These are phyloP conservation scores for Brasenia schreberi DNA, from an alignment of 164 flowering plant genomes.

Conservation along the genomic window DNA sequence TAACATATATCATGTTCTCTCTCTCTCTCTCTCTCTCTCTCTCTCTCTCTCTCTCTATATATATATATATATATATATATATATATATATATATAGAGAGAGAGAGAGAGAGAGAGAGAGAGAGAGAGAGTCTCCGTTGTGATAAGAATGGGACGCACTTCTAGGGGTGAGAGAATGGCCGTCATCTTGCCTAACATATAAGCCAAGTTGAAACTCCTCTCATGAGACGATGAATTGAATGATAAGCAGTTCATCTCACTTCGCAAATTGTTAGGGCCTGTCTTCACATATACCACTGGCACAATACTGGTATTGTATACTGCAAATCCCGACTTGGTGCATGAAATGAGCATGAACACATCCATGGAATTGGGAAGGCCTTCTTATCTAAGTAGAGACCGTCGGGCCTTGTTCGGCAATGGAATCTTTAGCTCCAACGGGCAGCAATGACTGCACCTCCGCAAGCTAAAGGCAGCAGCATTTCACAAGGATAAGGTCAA, in stretches of 20 bases:
- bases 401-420: constrained; percentile 24
- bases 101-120: too few species aligned
- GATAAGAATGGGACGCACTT: too few species aligned
- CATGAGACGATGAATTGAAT: neutral
- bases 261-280: constrained; percentile 8
- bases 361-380: constrained; percentile 33
- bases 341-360: constrained; percentile 19
- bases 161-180: too few species aligned
- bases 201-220: too few species aligned
- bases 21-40: too few species aligned
- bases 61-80: too few species aligned
- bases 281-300: constrained; percentile 25
- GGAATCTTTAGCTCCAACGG: constrained; percentile 36
- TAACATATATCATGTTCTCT: too few species aligned
- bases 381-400: constrained; percentile 10
- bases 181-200: neutral
- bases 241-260: neutral
- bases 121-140: too few species aligned
- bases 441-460: constrained; percentile 30
- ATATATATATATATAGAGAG: too few species aligned
- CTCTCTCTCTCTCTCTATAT: too few species aligned
- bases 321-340: constrained; percentile 19
- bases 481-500: constrained; percentile 30
- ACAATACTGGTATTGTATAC: constrained; percentile 16
- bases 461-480: constrained; percentile 33